phyloP scores from a whole-genome alignment of 768 basidiomycete species.

The Stropharia rugosoannulata region DNA sequence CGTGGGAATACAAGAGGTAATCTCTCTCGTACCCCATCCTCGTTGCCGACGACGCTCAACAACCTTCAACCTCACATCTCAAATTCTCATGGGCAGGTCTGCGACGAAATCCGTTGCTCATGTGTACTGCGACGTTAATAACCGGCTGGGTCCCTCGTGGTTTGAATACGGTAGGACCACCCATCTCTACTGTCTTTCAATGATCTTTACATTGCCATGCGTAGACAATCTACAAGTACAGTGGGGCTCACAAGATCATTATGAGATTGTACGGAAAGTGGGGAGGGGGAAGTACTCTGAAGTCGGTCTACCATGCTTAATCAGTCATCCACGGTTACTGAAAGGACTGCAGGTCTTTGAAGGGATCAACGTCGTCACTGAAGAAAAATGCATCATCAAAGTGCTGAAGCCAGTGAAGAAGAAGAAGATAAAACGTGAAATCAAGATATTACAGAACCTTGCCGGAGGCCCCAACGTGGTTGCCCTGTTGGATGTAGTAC shows the following conservation, averaged over 20 bases:
- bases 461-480: slow-evolving; percentile 96
- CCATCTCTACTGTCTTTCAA: slow-evolving; percentile 9
- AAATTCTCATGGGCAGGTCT: slow-evolving; percentile 62
- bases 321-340: slow-evolving; percentile 5
- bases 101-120: slow-evolving; percentile 79
- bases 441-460: slow-evolving; percentile 96
- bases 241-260: slow-evolving; percentile 97
- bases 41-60: slow-evolving; percentile 14
- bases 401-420: slow-evolving; percentile 99
- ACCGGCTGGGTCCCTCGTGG: slow-evolving; percentile 86
- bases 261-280: slow-evolving; percentile 96
- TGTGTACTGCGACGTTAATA: slow-evolving; percentile 88
- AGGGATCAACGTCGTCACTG: slow-evolving; percentile 86
- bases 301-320: slow-evolving; percentile 39
- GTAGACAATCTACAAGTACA: slow-evolving; percentile 95
- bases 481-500: slow-evolving; percentile 90
- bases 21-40: slow-evolving; percentile 15
- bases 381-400: slow-evolving; percentile 97
- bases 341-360: slow-evolving; percentile 72
- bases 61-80: slow-evolving; percentile 6
- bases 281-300: slow-evolving; percentile 95
- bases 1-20: slow-evolving; percentile 23
- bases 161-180: slow-evolving; percentile 83
- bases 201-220: slow-evolving; percentile 20
- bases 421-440: slow-evolving; percentile 99